Conservation (phyloP, 768 basidiomycete species). For the Gelatoporia subvermispora region DNA sequence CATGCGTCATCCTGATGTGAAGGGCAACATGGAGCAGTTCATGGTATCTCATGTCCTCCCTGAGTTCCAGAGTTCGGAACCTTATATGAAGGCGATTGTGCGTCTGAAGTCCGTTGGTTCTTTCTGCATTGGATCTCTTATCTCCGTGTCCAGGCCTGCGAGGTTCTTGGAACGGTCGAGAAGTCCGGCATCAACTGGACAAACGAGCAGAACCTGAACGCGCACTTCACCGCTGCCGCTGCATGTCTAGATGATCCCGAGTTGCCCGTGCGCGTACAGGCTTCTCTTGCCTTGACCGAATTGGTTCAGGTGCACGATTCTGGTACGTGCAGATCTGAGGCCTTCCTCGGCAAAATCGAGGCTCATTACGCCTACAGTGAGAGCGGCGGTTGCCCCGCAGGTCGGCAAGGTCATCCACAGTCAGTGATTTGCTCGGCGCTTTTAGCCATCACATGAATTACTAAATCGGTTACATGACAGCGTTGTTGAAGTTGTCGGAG, state of each 20-base stretch:
- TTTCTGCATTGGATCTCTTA: not conserved
- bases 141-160: conserved; percentile 53
- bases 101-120: conserved; percentile 23
- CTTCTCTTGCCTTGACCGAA: conserved; percentile 74
- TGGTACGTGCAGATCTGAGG: conserved; percentile 35
- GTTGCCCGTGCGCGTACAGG: conserved; percentile 81
- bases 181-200: conserved; percentile 68
- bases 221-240: conserved; percentile 61
- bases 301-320: conserved; percentile 60
- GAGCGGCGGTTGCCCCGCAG: conserved; percentile 62
- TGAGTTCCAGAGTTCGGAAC: conserved; percentile 59
- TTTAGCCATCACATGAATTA: not conserved
- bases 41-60: conserved; percentile 69
- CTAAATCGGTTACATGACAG: conserved; percentile 29
- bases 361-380: conserved; percentile 39
- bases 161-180: conserved; percentile 72
- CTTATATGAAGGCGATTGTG: conserved; percentile 76
- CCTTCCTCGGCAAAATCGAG: not conserved
- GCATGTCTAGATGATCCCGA: conserved; percentile 71
- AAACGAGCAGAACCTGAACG: conserved; percentile 58
- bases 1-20: conserved; percentile 81
- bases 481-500: conserved; percentile 84
- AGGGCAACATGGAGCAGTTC: conserved; percentile 72
- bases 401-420: conserved; percentile 88
- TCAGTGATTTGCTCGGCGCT: conserved; percentile 21